phyloP scores from a whole-genome alignment of 2,329 filamentous ascomycete genomes.

The Sporothrix luriei region DNA sequence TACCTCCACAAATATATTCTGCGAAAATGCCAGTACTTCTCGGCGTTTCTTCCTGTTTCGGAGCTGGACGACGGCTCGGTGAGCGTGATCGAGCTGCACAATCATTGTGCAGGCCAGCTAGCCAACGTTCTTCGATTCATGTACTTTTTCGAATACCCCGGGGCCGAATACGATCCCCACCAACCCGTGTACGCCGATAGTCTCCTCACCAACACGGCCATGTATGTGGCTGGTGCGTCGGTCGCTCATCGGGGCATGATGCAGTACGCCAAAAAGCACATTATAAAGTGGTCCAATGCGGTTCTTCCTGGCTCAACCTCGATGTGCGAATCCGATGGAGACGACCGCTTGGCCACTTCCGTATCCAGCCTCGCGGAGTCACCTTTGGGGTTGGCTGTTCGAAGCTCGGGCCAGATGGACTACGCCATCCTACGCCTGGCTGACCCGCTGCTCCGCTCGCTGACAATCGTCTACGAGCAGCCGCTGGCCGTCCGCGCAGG shows the following conservation, averaged over 20 bases:
- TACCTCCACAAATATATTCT: constrained; percentile 32
- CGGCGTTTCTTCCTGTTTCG: neutral
- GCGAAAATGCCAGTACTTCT: constrained; percentile 30
- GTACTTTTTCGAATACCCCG: constrained; percentile 38
- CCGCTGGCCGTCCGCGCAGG: constrained; percentile 16
- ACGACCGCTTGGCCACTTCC: neutral
- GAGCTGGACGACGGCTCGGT: neutral
- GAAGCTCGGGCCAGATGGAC: constrained; percentile 8
- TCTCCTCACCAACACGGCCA: constrained; percentile 37
- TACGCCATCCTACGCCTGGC: constrained; percentile 36
- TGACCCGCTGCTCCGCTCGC: constrained; percentile 36
- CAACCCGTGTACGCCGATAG: constrained; percentile 35
- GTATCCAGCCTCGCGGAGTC: neutral
- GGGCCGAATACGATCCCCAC: constrained; percentile 29
- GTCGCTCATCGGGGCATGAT: constrained; percentile 39
- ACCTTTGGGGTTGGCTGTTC: constrained; percentile 6
- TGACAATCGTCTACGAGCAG: constrained; percentile 40
- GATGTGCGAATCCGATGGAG: neutral
- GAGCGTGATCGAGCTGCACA: constrained; percentile 30
- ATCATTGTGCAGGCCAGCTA: constrained; percentile 36
- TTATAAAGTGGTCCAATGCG: constrained; percentile 45
- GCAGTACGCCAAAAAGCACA: constrained; percentile 47
- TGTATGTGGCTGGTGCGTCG: constrained; percentile 39
- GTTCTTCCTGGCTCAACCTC: neutral
- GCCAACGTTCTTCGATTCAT: constrained; percentile 39